Evolutionary conservation across 192 early-diverging fungal genomes (phyloP), one percentile per base, ranked within the genome.

Genomic region (Coemansia sp.): DNA sequence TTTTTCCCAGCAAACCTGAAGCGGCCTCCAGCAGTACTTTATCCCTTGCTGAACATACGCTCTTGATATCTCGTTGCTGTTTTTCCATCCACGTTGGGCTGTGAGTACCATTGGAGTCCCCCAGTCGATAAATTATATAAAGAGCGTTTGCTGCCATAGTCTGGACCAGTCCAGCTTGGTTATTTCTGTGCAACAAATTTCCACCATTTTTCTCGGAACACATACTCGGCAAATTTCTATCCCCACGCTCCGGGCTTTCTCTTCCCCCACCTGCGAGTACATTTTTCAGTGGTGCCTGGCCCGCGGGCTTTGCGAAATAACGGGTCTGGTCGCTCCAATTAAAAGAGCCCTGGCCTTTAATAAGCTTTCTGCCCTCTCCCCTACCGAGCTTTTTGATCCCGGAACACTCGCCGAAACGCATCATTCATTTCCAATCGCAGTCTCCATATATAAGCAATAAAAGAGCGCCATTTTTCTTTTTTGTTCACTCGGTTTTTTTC

Each of bases 271-370:
- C 48, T 49, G 17, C 19, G 17, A 49, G 17, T 12, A 45, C 41
- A 38, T 49, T 49, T 27, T 55, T 29, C 10, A 32, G 22, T 14
- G 53, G 57, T 19, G 57, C 57, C 57, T 59, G 37, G 57, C 57
- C 57, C 57, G 39, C 57, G 57, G 57, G 57, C 57, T 41, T 59
- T 59, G 57, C 37, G 37, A 39, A 59, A 22, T 41, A 41, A 41
- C 35, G 38, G 39, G 57, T 41, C 57, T 59, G 57, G 57, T 41
- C 57, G 57, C 57, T 59, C 57, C 57, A 59, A 59, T 59, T 59
- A 59, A 24, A 59, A 19, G 57, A 43, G 35, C 25, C 57, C 21
- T 41, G 57, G 32, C 37, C 38, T 41, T 22, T 43, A 55, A 29
- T 55, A 55, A 29, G 53, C 53, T 55, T 55, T 23, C 41, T 45